Conservation (phyloP, 2,329 filamentous ascomycete genomes). For the Penicillium janthinellum region DNA sequence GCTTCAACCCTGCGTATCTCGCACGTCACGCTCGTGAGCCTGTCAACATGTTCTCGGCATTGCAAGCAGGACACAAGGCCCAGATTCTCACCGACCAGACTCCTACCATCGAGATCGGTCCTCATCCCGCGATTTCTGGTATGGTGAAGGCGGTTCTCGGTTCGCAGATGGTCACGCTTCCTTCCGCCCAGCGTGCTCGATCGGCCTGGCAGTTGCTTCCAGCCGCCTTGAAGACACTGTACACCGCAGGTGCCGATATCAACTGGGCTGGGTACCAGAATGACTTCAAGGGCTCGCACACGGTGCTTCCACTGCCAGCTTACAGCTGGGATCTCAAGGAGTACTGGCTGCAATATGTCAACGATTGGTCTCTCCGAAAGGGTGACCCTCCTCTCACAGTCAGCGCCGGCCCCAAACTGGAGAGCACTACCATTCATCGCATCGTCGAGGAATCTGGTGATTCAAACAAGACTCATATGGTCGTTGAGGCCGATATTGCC, state of each 20-base stretch:
- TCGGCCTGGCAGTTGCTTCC: neutral
- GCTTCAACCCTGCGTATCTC: slow-evolving; percentile 57
- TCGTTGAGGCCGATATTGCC: slow-evolving; percentile 22
- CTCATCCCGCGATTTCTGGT: slow-evolving; percentile 55
- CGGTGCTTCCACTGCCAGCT: neutral
- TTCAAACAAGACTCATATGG: slow-evolving; percentile 1
- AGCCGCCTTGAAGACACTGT: neutral
- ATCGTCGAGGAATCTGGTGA: slow-evolving; percentile 16
- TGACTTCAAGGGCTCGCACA: neutral
- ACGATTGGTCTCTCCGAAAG: slow-evolving; percentile 1
- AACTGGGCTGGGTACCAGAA: neutral
- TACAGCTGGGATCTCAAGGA: slow-evolving; percentile 18
- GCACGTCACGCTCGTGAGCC: slow-evolving; percentile 65
- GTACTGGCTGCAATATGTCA: slow-evolving; percentile 19
- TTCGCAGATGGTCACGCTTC: neutral
- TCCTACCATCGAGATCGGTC: slow-evolving; percentile 71
- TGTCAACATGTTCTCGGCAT: slow-evolving; percentile 67
- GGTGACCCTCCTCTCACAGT: neutral
- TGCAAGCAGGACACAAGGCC: slow-evolving; percentile 61
- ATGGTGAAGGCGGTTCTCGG: neutral
- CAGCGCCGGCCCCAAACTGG: neutral
- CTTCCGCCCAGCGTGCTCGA: neutral
- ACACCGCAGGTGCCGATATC: neutral
- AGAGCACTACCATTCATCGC: slow-evolving; percentile 16
- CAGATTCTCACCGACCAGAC: slow-evolving; percentile 64